These are phyloP conservation scores for Aspergillus aculeatinus DNA, from an alignment of 2,329 filamentous ascomycete species.

Conservation along the genomic window DNA sequence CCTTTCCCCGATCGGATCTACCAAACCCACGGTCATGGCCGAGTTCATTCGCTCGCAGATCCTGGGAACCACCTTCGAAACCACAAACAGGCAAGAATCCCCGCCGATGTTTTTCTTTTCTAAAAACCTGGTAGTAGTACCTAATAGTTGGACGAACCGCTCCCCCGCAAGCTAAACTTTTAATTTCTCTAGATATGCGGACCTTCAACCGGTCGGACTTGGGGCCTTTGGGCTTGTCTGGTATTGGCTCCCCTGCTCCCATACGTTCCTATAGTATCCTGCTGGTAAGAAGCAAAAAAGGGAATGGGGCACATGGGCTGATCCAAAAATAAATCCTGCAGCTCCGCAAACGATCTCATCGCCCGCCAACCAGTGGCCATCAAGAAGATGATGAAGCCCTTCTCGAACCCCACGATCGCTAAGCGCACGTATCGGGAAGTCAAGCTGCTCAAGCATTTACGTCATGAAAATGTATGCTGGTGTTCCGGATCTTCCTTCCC, in stretches of 20 bases:
- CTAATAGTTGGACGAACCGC: background rate
- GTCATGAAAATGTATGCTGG: conserved; percentile 81
- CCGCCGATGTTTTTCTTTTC: background rate
- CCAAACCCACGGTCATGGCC: conserved; percentile 67
- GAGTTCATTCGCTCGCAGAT: conserved; percentile 99
- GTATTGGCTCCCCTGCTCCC: conserved; percentile 50
- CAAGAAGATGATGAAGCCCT: conserved; percentile 99
- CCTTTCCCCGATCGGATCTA: background rate
- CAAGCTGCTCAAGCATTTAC: conserved; percentile 93
- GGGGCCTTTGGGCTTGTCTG: conserved; percentile 97
- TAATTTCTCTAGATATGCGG: conserved; percentile 71
- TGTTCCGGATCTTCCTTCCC: background rate
- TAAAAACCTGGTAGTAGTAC: background rate
- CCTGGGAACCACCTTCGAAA: conserved; percentile 98
- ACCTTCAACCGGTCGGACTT: conserved; percentile 98
- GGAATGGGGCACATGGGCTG: background rate
- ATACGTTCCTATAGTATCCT: background rate
- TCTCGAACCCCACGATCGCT: conserved; percentile 93
- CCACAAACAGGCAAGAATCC: conserved; percentile 73
- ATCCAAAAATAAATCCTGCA: conserved; percentile 41
- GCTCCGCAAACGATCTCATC: conserved; percentile 95
- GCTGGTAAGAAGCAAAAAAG: background rate
- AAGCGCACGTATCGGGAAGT: conserved; percentile 97
- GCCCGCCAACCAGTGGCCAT: conserved; percentile 94
- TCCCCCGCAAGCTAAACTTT: conserved; percentile 18